Base-by-base conservation (phyloP, 139 green algal genomes). In the Picochlorum costavermella region DNA sequence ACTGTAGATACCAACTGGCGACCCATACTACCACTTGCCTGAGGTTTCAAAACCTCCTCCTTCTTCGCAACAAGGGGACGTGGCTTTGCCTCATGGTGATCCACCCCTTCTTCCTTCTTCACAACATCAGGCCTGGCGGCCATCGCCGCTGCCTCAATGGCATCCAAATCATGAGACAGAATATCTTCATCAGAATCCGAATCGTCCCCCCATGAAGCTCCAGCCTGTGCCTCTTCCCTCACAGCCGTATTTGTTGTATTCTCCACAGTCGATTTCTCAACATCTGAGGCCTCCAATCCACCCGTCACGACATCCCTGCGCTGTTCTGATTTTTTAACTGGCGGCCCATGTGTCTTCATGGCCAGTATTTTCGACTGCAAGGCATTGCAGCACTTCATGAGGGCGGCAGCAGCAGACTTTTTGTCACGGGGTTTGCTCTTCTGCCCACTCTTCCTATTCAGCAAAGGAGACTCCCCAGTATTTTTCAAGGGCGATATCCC, bases 41-140 rank as follows among this genome's bases (percentile, higher is more conserved):
- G 33, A 12, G 1, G 3, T 3, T 40, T 40, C 11, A 8, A 40
- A 40, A 40, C 33, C 33, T 40, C 33, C 33, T 40, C 33, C 12
- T 2, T 40, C 8, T 40, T 40, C 12, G 3, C 33, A 8, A 12
- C 33, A 40, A 12, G 5, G 17, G n/a, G 9, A 2, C 6, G 10
- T 6, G n/a, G 46, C 3, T 10, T 9, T 53, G 46, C 20, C 10
- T 53, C 17, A 12, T 53, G 46, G 17, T 53, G 10, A 23, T 20
- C n/a, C 46, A 53, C n/a, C 10, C n/a, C 46, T 11, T 51, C 45
- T 51, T 53, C n/a, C 46, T 53, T 53, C n/a, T 53, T 40, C 33
- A 40, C 33, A 40, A 12, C 33, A 40, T 6, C 33, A 40, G 33
- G 33, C 33, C 33, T 40, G 33, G 33, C 33, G 12, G 33, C 33